Evolutionary conservation across 169 alveolate genomes (phyloP).

Genomic region (Eimeria zaria): DNA sequence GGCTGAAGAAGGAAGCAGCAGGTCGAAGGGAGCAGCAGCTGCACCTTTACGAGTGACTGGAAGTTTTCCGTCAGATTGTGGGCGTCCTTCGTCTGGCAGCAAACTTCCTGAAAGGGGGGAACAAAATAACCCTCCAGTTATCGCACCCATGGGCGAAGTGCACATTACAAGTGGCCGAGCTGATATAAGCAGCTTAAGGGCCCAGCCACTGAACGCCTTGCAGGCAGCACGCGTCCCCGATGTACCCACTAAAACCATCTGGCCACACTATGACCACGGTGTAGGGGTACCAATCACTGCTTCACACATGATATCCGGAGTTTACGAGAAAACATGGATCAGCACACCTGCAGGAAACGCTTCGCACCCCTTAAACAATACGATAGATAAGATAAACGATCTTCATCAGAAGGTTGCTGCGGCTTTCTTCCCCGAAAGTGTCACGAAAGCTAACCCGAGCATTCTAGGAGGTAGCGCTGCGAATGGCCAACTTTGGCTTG

Average conservation of each 20-base stretch:
- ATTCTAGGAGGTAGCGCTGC: neutral
- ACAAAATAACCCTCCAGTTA: neutral
- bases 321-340: neutral
- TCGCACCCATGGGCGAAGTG: neutral
- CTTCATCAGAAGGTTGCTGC: neutral
- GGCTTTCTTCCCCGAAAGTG: neutral
- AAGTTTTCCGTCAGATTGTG: neutral
- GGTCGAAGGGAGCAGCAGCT: neutral
- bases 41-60: neutral
- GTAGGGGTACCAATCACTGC: neutral
- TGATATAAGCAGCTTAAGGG: neutral
- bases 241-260: neutral
- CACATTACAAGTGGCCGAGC: neutral
- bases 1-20: neutral
- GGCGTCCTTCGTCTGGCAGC: neutral
- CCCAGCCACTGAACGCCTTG: neutral
- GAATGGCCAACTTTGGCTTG: constrained; percentile 40
- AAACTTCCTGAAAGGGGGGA: neutral
- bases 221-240: neutral
- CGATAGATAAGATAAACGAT: neutral
- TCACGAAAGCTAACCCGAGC: neutral
- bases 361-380: neutral
- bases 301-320: neutral
- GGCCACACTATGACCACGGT: neutral
- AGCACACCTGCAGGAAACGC: neutral